These are phyloP conservation scores for Monosporascus sp. DNA, from an alignment of 2,329 filamentous ascomycete species.

Conservation along the genomic window DNA sequence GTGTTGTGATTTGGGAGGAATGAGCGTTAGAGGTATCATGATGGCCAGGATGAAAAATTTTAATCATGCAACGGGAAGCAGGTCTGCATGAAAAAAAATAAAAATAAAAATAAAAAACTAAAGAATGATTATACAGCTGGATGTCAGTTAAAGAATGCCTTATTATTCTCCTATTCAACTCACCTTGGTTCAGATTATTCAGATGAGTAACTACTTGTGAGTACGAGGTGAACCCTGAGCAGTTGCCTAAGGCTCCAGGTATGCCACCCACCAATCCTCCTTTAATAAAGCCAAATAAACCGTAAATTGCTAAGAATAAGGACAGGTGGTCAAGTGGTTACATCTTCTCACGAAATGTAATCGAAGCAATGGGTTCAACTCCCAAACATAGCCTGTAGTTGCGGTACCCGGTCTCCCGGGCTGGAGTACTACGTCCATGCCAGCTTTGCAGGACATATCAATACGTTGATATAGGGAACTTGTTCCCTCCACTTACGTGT, in stretches of 20 bases:
- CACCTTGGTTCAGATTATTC: no score
- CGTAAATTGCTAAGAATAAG: not conserved
- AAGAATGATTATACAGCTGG: no score
- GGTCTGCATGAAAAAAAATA: accelerated
- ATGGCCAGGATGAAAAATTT: no score
- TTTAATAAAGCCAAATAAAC: not conserved
- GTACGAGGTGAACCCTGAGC: no score
- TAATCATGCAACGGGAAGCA: no score
- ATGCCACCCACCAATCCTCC: not conserved
- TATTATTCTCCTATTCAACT: no score
- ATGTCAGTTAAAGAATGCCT: no score
- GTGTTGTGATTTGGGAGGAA: no score
- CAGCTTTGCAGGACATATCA: not conserved
- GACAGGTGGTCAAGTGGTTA: not conserved
- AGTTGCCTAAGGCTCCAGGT: no score
- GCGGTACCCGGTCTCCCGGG: not conserved
- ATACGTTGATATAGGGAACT: not conserved
- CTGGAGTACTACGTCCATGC: not conserved
- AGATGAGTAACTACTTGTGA: no score
- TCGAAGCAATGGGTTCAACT: not conserved
- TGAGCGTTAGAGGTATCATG: no score
- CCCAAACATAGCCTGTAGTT: not conserved
- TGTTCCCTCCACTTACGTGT: not conserved
- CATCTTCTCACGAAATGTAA: not conserved
- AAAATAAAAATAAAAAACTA: no score